Evolutionary conservation across 768 basidiomycete species (phyloP).

Genomic region (Hericium erinaceus): DNA sequence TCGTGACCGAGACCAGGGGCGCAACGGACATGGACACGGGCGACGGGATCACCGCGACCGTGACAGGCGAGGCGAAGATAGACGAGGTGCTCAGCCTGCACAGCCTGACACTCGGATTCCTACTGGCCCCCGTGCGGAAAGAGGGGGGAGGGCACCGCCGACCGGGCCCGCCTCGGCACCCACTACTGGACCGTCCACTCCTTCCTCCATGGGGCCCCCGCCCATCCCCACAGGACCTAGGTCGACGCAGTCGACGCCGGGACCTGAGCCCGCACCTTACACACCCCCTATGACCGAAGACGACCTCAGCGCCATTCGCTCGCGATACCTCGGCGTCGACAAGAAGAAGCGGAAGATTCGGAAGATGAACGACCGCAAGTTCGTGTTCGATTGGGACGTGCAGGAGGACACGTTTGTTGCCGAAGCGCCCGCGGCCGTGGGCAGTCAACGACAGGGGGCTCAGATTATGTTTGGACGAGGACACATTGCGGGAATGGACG

Average conservation of each 20-base stretch:
- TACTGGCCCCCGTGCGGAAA: conserved; percentile 76
- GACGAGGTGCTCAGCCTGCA: conserved; percentile 6
- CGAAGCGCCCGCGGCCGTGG: conserved; percentile 65
- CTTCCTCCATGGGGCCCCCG: conserved; percentile 43
- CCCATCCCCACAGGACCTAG: conserved; percentile 8
- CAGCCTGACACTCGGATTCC: conserved; percentile 60
- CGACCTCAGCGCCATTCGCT: conserved; percentile 77
- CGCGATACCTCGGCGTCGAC: conserved; percentile 90
- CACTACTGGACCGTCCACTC: conserved; percentile 21
- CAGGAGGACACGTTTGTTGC: conserved; percentile 88
- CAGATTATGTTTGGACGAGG: conserved; percentile 87
- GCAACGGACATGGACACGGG: conserved; percentile 3
- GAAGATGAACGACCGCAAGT: conserved; percentile 93
- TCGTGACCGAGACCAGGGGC: conserved; percentile 16
- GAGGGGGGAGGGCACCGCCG: conserved; percentile 33
- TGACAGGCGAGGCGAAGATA: conserved; percentile 17
- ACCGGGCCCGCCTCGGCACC: conserved; percentile 21
- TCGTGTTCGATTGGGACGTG: conserved; percentile 99
- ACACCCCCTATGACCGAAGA: conserved; percentile 67
- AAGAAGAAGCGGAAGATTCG: conserved; percentile 92
- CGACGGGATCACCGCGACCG: conserved; percentile 33
- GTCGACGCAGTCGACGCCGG: conserved; percentile 19
- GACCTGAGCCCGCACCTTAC: conserved; percentile 26
- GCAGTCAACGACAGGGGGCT: conserved; percentile 67
- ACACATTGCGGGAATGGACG: conserved; percentile 80